Conservation (phyloP, 2,329 filamentous ascomycete species). For the Zymoseptoria tritici region DNA sequence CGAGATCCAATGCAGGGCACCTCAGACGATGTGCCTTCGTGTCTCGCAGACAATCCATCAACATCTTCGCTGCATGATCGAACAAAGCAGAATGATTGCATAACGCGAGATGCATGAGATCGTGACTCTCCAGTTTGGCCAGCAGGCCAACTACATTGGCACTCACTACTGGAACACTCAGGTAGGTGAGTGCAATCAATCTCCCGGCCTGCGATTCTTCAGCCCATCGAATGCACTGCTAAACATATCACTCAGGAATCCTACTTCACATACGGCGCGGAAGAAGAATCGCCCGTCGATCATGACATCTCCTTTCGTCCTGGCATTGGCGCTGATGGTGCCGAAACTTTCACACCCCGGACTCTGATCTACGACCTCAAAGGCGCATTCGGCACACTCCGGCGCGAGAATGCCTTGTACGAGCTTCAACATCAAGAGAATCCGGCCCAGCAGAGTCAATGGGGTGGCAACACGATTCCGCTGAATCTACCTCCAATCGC, state of each 20-base stretch:
- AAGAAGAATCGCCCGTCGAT: conserved; percentile 61
- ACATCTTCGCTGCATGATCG: not conserved
- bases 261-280: conserved; percentile 81
- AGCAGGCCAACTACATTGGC: conserved; percentile 84
- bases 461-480: conserved; percentile 59
- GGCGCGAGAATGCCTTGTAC: conserved; percentile 83
- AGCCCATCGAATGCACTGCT: not conserved
- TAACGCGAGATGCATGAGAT: conserved; percentile 78
- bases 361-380: conserved; percentile 94
- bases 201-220: not conserved
- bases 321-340: conserved; percentile 72
- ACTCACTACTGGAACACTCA: conserved; percentile 98
- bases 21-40: not conserved
- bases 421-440: conserved; percentile 47
- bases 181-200: conserved; percentile 38
- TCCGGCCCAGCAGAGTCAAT: conserved; percentile 34
- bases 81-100: not conserved
- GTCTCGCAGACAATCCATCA: not conserved
- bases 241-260: conserved; percentile 59
- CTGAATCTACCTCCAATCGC: conserved; percentile 62
- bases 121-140: conserved; percentile 85
- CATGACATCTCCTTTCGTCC: conserved; percentile 85
- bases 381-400: conserved; percentile 80
- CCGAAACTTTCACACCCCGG: conserved; percentile 86
- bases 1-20: no score